phyloP scores from a whole-genome alignment of 2,329 filamentous ascomycete species.

The Tricladium varicosporioides region DNA sequence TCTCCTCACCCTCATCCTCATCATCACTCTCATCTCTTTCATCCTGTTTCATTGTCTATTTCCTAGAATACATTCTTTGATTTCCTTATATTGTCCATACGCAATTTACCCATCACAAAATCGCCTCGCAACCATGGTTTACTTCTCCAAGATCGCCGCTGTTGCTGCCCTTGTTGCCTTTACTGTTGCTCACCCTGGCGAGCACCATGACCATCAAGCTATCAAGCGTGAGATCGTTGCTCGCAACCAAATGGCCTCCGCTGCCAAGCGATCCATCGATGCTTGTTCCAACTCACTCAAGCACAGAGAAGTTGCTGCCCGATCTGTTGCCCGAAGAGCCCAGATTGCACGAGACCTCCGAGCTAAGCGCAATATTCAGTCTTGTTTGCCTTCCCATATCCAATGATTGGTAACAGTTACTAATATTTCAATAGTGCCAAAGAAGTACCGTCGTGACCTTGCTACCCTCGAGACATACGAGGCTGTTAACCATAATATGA shows the following conservation, averaged over 20 bases:
- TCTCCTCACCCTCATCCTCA: conserved; percentile 15
- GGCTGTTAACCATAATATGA: conserved; percentile 5
- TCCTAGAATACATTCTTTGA: conserved; percentile 5
- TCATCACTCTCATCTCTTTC: conserved; percentile 10
- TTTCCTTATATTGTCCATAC: conserved; percentile 1
- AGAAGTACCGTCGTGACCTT: conserved; percentile 25
- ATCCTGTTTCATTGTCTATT: conserved; percentile 1
- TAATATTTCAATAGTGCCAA: conserved; percentile 14
- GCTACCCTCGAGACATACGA: conserved; percentile 24
- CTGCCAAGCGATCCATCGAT: conserved; percentile 30
- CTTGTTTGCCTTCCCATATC: conserved; percentile 9
- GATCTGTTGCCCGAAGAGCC: conserved; percentile 36
- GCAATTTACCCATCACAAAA: neutral
- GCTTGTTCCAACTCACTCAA: conserved; percentile 38
- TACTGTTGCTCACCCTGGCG: conserved; percentile 23
- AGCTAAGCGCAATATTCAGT: conserved; percentile 29
- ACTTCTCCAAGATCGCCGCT: conserved; percentile 22
- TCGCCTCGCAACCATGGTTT: conserved; percentile 19
- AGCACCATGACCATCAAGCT: conserved; percentile 16
- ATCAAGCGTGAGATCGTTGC: conserved; percentile 24
- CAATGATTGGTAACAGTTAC: neutral
- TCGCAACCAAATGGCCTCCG: conserved; percentile 24
- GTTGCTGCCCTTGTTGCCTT: conserved; percentile 19
- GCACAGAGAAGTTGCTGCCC: conserved; percentile 35
- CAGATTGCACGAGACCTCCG: conserved; percentile 34